These are phyloP conservation scores for Botrytis byssoidea DNA, from an alignment of 2,329 filamentous ascomycete species.

Conservation along the genomic window DNA sequence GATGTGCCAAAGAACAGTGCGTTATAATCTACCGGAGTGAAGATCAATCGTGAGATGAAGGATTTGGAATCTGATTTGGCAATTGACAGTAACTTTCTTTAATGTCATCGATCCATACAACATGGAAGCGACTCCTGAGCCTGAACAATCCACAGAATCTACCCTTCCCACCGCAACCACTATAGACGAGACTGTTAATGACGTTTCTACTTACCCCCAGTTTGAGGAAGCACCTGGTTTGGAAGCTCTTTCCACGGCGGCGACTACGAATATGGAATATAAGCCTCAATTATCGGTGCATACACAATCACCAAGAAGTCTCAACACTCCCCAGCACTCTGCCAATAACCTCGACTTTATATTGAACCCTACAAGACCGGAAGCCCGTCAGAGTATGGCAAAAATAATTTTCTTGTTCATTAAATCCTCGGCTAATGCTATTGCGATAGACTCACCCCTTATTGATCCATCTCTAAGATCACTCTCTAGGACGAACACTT, in stretches of 20 bases:
- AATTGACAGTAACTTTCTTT: slow-evolving; percentile 54
- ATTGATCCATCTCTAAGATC: slow-evolving; percentile 44
- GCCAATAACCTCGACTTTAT: slow-evolving; percentile 54
- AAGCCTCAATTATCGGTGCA: slow-evolving; percentile 30
- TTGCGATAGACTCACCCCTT: slow-evolving; percentile 43
- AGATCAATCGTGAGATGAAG: background rate
- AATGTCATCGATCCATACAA: slow-evolving; percentile 62
- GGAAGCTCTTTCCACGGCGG: slow-evolving; percentile 53
- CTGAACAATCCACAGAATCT: slow-evolving; percentile 35
- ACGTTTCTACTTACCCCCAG: slow-evolving; percentile 28
- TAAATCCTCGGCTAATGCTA: slow-evolving; percentile 30
- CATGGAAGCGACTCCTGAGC: slow-evolving; percentile 45
- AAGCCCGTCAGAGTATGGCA: slow-evolving; percentile 28
- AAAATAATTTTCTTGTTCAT: background rate
- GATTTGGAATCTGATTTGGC: slow-evolving; percentile 30
- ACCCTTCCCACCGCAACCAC: slow-evolving; percentile 24
- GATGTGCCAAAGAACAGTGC: slow-evolving; percentile 58
- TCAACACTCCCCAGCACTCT: slow-evolving; percentile 31
- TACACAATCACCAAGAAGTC: slow-evolving; percentile 27
- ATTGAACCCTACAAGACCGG: slow-evolving; percentile 44
- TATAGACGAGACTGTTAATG: slow-evolving; percentile 29
- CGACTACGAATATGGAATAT: slow-evolving; percentile 44
- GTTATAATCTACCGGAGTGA: background rate
- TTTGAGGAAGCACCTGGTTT: slow-evolving; percentile 49
- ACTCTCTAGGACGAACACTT: slow-evolving; percentile 15